phyloP scores from a whole-genome alignment of 2,329 filamentous ascomycete species.

The Magnaporthales sp. region DNA sequence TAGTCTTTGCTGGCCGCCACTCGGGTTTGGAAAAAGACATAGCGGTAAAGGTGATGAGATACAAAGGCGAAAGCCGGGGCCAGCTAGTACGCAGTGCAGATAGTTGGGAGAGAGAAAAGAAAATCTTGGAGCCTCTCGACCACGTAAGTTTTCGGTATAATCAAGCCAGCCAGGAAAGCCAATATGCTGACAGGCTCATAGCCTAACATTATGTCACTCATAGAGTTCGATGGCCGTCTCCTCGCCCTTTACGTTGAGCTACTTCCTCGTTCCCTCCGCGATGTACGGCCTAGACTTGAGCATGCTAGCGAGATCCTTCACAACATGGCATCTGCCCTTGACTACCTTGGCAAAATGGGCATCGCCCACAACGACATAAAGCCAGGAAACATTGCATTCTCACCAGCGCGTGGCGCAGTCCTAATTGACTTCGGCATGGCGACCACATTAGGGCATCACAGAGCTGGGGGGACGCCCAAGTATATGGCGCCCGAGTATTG shows the following conservation, averaged over 20 bases:
- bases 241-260: background rate
- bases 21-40: too few relatives aligned
- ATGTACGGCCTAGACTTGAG: background rate
- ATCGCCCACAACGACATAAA: background rate
- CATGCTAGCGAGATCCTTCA: background rate
- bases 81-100: background rate
- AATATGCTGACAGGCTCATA: background rate
- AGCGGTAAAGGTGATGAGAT: background rate
- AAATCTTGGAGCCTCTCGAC: background rate
- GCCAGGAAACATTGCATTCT: background rate
- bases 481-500: background rate
- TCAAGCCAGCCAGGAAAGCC: background rate
- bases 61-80: background rate
- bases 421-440: background rate
- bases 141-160: background rate
- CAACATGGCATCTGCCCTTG: background rate
- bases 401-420: background rate
- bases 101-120: background rate
- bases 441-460: background rate
- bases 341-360: background rate
- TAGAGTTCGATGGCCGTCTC: background rate
- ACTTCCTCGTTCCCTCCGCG: background rate
- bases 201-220: background rate
- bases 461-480: background rate
- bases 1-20: too few relatives aligned